phyloP scores from a whole-genome alignment of 2,329 filamentous ascomycete genomes.

The Tricladium varicosporioides region DNA sequence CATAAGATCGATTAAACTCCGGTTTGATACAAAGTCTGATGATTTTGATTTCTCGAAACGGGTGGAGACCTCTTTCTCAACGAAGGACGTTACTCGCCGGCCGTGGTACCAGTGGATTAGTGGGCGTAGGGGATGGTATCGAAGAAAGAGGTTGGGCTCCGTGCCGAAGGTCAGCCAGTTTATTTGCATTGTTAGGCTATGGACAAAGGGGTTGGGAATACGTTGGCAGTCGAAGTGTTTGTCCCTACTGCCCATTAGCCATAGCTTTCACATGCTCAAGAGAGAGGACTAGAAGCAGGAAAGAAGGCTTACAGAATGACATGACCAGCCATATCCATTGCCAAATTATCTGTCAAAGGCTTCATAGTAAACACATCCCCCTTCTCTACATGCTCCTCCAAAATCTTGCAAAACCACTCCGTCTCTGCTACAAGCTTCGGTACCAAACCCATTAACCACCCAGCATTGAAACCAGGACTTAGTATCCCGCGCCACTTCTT shows the following conservation, averaged over 20 bases:
- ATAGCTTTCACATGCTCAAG: too few relatives aligned
- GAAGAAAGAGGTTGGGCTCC: conserved; percentile 2
- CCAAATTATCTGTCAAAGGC: neutral
- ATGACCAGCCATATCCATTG: conserved; percentile 9
- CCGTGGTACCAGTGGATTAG: conserved; percentile 9
- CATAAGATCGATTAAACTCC: conserved; percentile 2
- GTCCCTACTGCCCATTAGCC: neutral
- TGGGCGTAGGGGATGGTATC: conserved; percentile 9
- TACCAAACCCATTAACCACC: conserved; percentile 9
- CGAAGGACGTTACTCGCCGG: too few relatives aligned
- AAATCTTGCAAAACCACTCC: neutral
- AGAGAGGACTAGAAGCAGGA: neutral
- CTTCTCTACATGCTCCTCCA: conserved; percentile 1
- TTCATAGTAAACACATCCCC: conserved; percentile 6
- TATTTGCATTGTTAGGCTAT: conserved; percentile 7
- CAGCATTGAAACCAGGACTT: conserved; percentile 13
- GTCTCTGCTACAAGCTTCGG: conserved; percentile 8
- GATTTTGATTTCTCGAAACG: too few relatives aligned
- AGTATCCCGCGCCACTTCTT: conserved; percentile 15
- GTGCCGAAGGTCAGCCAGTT: conserved; percentile 4
- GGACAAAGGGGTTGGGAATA: conserved; percentile 8
- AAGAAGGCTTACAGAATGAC: conserved; percentile 2
- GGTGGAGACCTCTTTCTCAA: too few relatives aligned
- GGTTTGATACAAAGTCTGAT: too few relatives aligned
- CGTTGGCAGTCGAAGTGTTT: conserved; percentile 11